phyloP scores from a whole-genome alignment of 768 basidiomycete species.

The Pisolithus marmoratus region DNA sequence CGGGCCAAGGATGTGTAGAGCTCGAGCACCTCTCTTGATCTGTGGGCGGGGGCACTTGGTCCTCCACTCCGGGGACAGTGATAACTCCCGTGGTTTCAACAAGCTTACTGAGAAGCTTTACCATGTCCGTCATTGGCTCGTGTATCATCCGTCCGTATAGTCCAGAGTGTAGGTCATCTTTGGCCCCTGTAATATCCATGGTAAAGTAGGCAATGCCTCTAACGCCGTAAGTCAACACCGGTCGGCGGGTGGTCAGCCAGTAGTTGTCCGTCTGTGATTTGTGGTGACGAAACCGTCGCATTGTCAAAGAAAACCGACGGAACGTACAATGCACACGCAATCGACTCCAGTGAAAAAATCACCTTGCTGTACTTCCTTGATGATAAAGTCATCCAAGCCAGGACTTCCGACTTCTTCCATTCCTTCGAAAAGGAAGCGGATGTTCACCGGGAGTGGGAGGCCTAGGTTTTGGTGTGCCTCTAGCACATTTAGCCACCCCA shows the following conservation, averaged over 20 bases:
- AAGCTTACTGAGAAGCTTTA: constrained; percentile 78
- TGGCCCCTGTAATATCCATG: constrained; percentile 76
- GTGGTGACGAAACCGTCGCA: not conserved
- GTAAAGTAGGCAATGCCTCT: constrained; percentile 87
- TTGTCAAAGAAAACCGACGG: not conserved
- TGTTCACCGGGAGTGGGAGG: constrained; percentile 77
- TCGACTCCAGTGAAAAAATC: constrained; percentile 84
- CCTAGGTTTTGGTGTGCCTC: constrained; percentile 71
- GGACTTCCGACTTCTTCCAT: constrained; percentile 97
- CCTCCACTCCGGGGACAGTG: constrained; percentile 82
- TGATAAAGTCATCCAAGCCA: constrained; percentile 84
- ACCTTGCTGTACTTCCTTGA: constrained; percentile 62
- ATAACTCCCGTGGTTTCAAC: constrained; percentile 78
- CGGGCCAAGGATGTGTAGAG: too few relatives aligned
- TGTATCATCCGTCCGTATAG: constrained; percentile 77
- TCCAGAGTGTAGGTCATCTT: constrained; percentile 86
- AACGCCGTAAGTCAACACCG: constrained; percentile 80
- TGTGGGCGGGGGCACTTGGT: constrained; percentile 57
- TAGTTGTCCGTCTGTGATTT: constrained; percentile 77
- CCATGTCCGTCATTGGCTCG: constrained; percentile 92
- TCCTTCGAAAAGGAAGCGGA: constrained; percentile 90
- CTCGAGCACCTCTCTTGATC: not conserved
- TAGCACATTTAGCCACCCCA: constrained; percentile 86
- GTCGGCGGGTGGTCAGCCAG: constrained; percentile 83
- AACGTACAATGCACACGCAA: constrained; percentile 83